phyloP scores from a whole-genome alignment of 306 rosid species.

The Alnus rubra region DNA sequence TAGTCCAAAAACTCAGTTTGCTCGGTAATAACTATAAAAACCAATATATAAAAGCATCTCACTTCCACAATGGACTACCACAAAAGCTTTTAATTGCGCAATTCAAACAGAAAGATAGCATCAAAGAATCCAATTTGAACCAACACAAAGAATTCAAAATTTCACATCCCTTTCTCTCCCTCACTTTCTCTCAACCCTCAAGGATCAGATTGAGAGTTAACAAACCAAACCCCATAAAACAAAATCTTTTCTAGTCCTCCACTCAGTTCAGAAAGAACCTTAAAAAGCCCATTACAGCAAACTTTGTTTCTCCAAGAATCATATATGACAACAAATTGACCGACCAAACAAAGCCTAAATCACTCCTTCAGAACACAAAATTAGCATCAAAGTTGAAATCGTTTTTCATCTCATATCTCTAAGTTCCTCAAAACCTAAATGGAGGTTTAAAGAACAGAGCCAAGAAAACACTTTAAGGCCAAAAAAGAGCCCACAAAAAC shows the following conservation, averaged over 20 bases:
- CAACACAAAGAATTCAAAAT: constrained; percentile 10
- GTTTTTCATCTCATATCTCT: not conserved
- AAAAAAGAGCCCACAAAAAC: not conserved
- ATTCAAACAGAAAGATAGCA: not conserved
- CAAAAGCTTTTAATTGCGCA: not conserved
- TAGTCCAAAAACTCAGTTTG: not conserved
- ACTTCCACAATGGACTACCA: not conserved
- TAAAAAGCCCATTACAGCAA: constrained; percentile 10
- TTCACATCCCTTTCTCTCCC: constrained; percentile 14
- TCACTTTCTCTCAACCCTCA: constrained; percentile 26
- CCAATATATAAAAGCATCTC: not conserved
- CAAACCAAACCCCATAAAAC: not conserved
- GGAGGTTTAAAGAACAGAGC: constrained; percentile 14
- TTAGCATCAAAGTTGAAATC: constrained; percentile 8
- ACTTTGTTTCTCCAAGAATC: constrained; percentile 14
- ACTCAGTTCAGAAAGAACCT: not conserved
- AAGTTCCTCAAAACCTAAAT: constrained; percentile 2
- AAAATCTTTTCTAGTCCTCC: not conserved
- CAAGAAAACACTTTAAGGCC: constrained; percentile 17
- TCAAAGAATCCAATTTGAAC: constrained; percentile 1
- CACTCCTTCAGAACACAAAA: constrained; percentile 17
- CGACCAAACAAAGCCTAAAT: not conserved
- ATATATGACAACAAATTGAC: constrained; percentile 20
- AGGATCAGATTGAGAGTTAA: constrained; percentile 13
- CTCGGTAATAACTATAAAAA: not conserved